A percentile compares a stretch with the other conserved stretches of the same genome.
Evolutionary conservation across 2,329 filamentous ascomycete genomes (phyloP).

Genomic region (Botrytis paeoniae): DNA sequence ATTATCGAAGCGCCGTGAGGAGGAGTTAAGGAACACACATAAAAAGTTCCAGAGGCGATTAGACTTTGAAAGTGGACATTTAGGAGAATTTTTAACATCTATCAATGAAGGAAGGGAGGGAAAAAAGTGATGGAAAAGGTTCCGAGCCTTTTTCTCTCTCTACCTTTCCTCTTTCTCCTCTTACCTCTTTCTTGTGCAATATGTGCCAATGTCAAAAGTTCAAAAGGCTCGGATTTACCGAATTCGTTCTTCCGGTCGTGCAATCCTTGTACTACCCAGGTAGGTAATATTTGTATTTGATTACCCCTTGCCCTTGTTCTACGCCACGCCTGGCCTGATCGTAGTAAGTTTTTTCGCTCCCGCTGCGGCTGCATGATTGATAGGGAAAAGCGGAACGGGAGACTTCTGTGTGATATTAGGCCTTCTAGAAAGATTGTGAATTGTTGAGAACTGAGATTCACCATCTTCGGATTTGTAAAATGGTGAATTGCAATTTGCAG

Average conservation of each 20-base stretch:
- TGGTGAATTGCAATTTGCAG: neutral
- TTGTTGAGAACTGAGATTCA: neutral
- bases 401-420: neutral
- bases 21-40: neutral
- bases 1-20: conserved; percentile 5
- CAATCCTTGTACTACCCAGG: neutral
- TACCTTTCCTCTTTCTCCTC: neutral
- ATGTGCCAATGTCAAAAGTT: neutral
- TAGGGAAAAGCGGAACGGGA: conserved; percentile 3
- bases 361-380: conserved; percentile 4
- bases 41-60: conserved; percentile 2
- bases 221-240: conserved; percentile 17
- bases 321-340: neutral
- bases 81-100: neutral
- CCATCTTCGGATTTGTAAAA: neutral
- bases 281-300: neutral
- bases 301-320: neutral
- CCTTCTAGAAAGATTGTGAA: conserved; percentile 8
- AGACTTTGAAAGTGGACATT: conserved; percentile 17
- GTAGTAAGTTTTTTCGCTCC: neutral
- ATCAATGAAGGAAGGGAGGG: neutral
- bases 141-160: neutral
- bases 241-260: conserved; percentile 10
- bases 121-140: neutral
- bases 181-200: neutral